Base-by-base conservation (phyloP, 2,329 filamentous ascomycete species). In the Ascocoryne sarcoides region DNA sequence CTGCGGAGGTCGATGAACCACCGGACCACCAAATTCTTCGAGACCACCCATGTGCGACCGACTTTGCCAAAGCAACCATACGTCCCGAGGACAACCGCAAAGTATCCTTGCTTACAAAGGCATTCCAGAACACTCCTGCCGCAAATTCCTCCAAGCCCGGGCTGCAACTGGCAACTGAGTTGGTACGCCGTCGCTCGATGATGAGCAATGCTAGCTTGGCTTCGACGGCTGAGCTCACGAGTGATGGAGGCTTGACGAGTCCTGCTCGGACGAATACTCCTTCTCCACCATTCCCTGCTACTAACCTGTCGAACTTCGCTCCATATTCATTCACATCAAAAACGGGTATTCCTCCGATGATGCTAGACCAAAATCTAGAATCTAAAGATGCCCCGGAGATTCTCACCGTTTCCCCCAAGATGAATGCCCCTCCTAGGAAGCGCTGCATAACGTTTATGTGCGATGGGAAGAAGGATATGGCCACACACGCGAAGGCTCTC, bases 381-480 rank as follows among this genome's bases (percentile, higher is more conserved):
- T 16, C 9, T n/a, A 17, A n/a, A 20, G 5, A 28, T 7, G 8
- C n/a, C 18, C 32, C 46, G 2, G 47, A 53, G 30, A 23, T 47
- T 12, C 19, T 50, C 20, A 39, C 44, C n/a, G 46, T 52, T 10
- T 58, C 56, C 15, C 56, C 59, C 28, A 71, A 69, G 41, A 67
- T 82, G 1, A 79, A 82, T 56, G 74, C 72, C 10, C 63, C 80
- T 37, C 81, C 79, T 36, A 83, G 85, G 56, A 95, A 89, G 66
- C 78, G 89, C 45, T 90, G 85, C 62, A 95, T 96, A 52, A 90
- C 84, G 44, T 96, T 96, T 61, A 88, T 87, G 23, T 96, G 90
- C 60, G 56, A 51, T 43, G 80, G 75, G 26, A 74, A 74, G 28
- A 84, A 81, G 57, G 47, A 42, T 17, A 69, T 67, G 48, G 61